A percentile compares a stretch with the other conserved stretches of the same genome.
phyloP scores from a whole-genome alignment of 1,139 yeast genomes.

The Taiozyma sp. region DNA sequence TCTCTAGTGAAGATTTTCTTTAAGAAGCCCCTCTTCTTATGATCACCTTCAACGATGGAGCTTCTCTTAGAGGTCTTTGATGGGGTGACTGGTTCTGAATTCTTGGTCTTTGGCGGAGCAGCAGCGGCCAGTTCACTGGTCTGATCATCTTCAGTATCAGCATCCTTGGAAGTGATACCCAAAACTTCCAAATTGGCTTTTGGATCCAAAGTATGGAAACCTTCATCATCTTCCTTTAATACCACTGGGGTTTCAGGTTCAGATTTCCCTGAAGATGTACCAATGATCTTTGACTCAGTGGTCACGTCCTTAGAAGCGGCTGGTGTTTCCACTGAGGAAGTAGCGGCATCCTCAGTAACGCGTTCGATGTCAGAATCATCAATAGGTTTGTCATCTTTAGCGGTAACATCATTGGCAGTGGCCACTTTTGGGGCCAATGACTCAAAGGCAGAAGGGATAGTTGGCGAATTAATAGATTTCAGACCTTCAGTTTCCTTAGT shows the following conservation, averaged over 20 bases:
- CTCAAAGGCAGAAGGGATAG: not conserved
- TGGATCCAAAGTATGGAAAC: constrained; percentile 8
- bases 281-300: not conserved
- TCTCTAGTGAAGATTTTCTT: not conserved
- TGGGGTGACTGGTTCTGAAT: not conserved
- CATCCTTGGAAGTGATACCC: not conserved
- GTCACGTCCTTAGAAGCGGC: not conserved
- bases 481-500: not conserved
- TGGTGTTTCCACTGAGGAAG: not conserved
- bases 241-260: not conserved
- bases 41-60: not conserved
- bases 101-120: not conserved
- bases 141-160: not conserved
- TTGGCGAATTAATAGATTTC: not conserved
- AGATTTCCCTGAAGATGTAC: not conserved
- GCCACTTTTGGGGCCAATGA: not conserved
- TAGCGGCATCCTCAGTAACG: not conserved
- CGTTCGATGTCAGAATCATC: not conserved
- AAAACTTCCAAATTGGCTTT: constrained; percentile 2
- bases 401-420: not conserved
- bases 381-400: not conserved
- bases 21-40: not conserved
- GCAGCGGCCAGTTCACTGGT: not conserved
- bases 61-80: not conserved
- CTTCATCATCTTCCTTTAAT: not conserved